Conservation (phyloP, 2,329 filamentous ascomycete genomes). For the Lasiodiplodia sp. region DNA sequence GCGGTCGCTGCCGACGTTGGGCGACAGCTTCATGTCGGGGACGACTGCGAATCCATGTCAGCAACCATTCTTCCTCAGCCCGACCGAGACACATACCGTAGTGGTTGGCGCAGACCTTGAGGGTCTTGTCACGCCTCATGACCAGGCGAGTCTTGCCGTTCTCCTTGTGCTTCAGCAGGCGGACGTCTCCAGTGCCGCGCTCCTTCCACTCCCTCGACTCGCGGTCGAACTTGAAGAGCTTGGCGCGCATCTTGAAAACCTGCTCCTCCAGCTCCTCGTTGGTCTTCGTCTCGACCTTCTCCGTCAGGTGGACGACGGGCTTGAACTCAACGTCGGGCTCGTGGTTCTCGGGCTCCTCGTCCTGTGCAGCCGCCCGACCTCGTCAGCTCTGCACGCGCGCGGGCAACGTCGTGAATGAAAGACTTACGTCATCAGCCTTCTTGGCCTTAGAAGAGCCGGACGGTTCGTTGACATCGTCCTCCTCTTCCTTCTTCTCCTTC, state of each 20-base stretch:
- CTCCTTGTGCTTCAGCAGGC: constrained; percentile 98
- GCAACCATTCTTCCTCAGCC: constrained; percentile 28
- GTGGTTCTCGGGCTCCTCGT: constrained; percentile 84
- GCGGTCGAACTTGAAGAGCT: constrained; percentile 97
- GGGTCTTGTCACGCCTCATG: constrained; percentile 99
- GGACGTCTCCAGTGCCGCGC: constrained; percentile 94
- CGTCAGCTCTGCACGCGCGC: neutral
- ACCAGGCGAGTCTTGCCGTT: constrained; percentile 97
- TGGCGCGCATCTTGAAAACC: constrained; percentile 99
- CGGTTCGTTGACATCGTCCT: constrained; percentile 83
- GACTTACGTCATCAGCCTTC: constrained; percentile 66
- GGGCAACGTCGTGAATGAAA: neutral
- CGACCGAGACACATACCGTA: constrained; percentile 73
- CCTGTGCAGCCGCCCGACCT: constrained; percentile 33
- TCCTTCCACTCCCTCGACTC: constrained; percentile 98
- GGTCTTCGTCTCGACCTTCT: constrained; percentile 96
- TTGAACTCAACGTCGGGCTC: constrained; percentile 96
- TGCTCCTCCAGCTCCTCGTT: constrained; percentile 99
- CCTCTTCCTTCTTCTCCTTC: constrained; percentile 91
- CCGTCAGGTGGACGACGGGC: constrained; percentile 92
- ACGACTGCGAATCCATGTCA: constrained; percentile 68
- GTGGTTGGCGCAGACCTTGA: constrained; percentile 99
- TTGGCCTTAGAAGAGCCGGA: constrained; percentile 83
- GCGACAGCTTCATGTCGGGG: constrained; percentile 97
- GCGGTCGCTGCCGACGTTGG: constrained; percentile 97